Evolutionary conservation across 768 basidiomycete species (phyloP).

Genomic region (Kwoniella botswanensis): DNA sequence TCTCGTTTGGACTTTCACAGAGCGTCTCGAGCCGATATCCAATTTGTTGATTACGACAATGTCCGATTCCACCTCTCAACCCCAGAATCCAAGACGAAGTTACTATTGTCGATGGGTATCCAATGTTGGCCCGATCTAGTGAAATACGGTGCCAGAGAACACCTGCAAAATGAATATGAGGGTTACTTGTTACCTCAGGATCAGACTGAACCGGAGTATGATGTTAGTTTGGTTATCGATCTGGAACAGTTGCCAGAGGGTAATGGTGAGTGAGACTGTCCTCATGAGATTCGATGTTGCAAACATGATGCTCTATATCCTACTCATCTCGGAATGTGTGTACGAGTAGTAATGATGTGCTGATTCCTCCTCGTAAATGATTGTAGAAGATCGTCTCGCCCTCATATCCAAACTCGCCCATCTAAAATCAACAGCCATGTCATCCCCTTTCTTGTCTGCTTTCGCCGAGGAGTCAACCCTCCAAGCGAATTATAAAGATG

Average conservation of each 20-base stretch:
- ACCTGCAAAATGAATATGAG: conserved; percentile 84
- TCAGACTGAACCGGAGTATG: conserved; percentile 82
- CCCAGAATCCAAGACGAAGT: conserved; percentile 74
- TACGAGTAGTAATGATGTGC: too few relatives aligned
- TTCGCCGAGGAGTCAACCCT: conserved; percentile 82
- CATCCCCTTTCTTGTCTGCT: conserved; percentile 89
- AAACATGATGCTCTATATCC: too few relatives aligned
- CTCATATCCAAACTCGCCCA: conserved; percentile 81
- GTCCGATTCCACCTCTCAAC: conserved; percentile 93
- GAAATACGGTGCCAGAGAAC: conserved; percentile 78
- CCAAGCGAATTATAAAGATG: conserved; percentile 62
- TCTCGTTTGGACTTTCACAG: conserved; percentile 59
- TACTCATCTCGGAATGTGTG: too few relatives aligned
- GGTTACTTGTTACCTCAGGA: conserved; percentile 64
- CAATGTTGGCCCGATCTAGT: conserved; percentile 95
- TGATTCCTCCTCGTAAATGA: too few relatives aligned
- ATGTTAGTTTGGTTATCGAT: conserved; percentile 84
- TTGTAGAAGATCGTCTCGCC: conserved; percentile 74
- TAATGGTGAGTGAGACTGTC: conserved; percentile 65
- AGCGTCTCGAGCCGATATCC: conserved; percentile 87
- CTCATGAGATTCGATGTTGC: background rate
- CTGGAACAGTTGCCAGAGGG: conserved; percentile 81
- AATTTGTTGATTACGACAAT: conserved; percentile 97
- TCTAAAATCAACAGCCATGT: conserved; percentile 89
- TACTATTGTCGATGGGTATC: conserved; percentile 93